A percentile compares a stretch with the other conserved stretches of the same genome.
Evolutionary conservation across 345 rosid genomes (phyloP).

Genomic region (Dimocarpus longan): DNA sequence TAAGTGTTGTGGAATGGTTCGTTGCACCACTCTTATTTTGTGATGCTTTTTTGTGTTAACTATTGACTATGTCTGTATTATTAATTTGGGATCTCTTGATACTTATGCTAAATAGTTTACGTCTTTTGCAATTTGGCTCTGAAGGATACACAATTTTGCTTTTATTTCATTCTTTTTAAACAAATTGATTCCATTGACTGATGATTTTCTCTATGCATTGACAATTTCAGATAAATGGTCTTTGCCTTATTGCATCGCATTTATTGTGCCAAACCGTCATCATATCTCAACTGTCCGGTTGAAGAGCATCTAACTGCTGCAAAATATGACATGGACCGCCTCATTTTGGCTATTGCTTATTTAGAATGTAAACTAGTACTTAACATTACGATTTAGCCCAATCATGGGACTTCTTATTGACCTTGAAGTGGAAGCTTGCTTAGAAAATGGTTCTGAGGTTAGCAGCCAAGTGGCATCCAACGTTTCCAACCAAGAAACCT

Average conservation of each 20-base stretch:
- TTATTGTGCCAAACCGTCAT: not conserved
- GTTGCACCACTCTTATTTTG: not conserved
- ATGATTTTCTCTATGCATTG: not conserved
- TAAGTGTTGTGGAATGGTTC: too few species aligned
- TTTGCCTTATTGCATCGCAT: too few species aligned
- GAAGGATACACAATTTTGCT: not conserved
- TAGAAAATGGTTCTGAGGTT: constrained; percentile 53
- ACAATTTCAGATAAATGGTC: not conserved
- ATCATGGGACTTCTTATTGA: constrained; percentile 56
- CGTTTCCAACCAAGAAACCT: constrained; percentile 45
- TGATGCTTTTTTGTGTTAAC: not conserved
- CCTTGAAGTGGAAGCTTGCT: constrained; percentile 57
- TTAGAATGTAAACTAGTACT: constrained; percentile 8
- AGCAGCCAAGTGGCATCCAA: constrained; percentile 73
- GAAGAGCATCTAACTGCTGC: constrained; percentile 12
- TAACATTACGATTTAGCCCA: constrained; percentile 8
- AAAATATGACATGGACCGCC: not conserved
- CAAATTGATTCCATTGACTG: not conserved
- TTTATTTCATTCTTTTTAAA: not conserved
- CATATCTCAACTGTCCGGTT: constrained; percentile 26
- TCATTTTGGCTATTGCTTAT: not conserved
- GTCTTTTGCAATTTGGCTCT: not conserved
- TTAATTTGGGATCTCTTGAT: not conserved
- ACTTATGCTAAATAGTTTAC: not conserved
- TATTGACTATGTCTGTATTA: not conserved